Base-by-base conservation (phyloP, 73 alveolate genomes). In the Uronychia binucleata region DNA sequence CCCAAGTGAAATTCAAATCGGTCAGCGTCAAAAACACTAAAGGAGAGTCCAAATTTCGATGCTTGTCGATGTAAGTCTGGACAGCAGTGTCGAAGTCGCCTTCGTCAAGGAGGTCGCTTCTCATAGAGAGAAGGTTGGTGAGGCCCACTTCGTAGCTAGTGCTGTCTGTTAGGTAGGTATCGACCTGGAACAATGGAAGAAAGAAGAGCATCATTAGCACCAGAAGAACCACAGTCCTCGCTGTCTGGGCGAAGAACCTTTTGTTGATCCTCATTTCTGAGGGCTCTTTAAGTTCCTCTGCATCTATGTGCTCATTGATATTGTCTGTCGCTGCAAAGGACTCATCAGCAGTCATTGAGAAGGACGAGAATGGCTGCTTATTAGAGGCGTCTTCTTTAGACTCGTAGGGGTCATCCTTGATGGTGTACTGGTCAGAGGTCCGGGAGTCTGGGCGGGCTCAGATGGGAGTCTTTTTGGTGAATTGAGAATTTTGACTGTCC, bases 201-300 rank as follows among this genome's bases (percentile, higher is more conserved):
- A 79, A 32, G 85, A 86, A 86, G 46, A 86, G 80, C 89, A 86
- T 46, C 59, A 79, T 57, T 34, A 86, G 75, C 1, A 86, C 88
- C 26, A 86, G 80, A 1, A 86, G 46, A 46, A 86, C 78, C 29
- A 86, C 84, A 8, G 74, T 80, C 77, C 82, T 80, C 1, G 88
- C 80, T 8, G 93, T 86, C 29, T 77, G 35, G 31, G 57, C 89
- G 5, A 86, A 80, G 30, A 86, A 35, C 11, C n/a, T 58, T 57
- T 19, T 5, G 19, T 46, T 46, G 67, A 46, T 46, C 19, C 67
- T 46, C 67, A 46, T 46, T 46, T 46, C 67, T 5, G 67, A 46
- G 19, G 67, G 67, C 5, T 5, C n/a, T 11, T 5, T 19, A 11
- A 46, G 5, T 5, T 46, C 67, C 19, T 46, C n/a, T 46, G 19